These are phyloP conservation scores for Russula brevipes DNA, from an alignment of 768 basidiomycete genomes.

Conservation along the genomic window DNA sequence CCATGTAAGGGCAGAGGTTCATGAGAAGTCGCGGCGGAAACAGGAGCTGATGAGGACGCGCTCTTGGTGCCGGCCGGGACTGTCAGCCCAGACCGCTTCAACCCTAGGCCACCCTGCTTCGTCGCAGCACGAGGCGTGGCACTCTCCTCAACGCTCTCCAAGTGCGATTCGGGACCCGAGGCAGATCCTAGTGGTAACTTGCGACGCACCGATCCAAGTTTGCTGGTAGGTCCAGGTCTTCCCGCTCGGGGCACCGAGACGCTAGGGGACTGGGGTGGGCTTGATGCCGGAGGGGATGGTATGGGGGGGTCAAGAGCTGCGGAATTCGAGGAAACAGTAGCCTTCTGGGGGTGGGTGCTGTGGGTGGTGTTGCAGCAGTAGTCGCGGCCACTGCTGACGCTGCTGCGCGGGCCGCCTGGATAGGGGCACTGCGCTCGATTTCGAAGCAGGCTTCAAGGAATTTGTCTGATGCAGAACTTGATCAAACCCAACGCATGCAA, in stretches of 20 bases:
- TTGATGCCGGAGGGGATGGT: slow-evolving; percentile 30
- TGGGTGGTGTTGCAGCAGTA: slow-evolving; percentile 26
- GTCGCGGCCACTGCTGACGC: slow-evolving; percentile 34
- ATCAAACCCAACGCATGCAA: slow-evolving; percentile 73
- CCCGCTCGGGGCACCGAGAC: slow-evolving; percentile 34
- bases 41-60: slow-evolving; percentile 31
- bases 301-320: slow-evolving; percentile 27
- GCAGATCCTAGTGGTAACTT: slow-evolving; percentile 59
- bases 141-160: slow-evolving; percentile 37
- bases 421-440: slow-evolving; percentile 78
- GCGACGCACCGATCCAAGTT: slow-evolving; percentile 62
- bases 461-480: slow-evolving; percentile 82
- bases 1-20: slow-evolving; percentile 41
- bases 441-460: slow-evolving; percentile 87
- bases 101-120: slow-evolving; percentile 25
- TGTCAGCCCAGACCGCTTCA: slow-evolving; percentile 43
- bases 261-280: slow-evolving; percentile 44
- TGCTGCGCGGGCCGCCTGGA: slow-evolving; percentile 69
- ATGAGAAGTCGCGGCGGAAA: slow-evolving; percentile 33
- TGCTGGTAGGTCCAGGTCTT: slow-evolving; percentile 40
- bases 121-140: slow-evolving; percentile 30
- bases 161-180: slow-evolving; percentile 43
- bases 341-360: slow-evolving; percentile 26
- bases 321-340: slow-evolving; percentile 23
- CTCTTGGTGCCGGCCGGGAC: slow-evolving; percentile 30